Conservation (phyloP, 306 rosid genomes). For the Prosopis cineraria region DNA sequence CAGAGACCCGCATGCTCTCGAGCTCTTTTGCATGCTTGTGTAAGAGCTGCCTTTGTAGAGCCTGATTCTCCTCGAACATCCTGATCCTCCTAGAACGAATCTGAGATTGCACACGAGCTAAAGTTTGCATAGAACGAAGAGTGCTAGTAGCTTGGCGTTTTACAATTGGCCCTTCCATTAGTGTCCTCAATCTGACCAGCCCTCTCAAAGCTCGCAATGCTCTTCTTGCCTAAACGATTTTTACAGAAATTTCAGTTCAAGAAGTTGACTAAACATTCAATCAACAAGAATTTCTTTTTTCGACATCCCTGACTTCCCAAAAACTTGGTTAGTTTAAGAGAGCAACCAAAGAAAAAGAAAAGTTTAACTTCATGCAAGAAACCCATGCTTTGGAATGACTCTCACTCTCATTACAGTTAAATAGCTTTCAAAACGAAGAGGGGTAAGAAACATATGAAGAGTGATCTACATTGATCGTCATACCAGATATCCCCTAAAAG, state of each 20-base stretch:
- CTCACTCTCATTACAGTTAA: background rate
- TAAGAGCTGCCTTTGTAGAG: slow-evolving; percentile 88
- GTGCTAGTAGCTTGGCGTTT: slow-evolving; percentile 91
- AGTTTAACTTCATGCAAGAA: background rate
- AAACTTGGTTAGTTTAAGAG: background rate
- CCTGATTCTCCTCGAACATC: slow-evolving; percentile 95
- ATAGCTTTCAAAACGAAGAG: background rate
- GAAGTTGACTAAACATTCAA: slow-evolving; percentile 8
- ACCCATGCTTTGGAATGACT: background rate
- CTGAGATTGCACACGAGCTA: slow-evolving; percentile 93
- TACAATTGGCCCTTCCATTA: slow-evolving; percentile 88
- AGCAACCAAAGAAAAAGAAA: slow-evolving; percentile 15
- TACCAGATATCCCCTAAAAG: slow-evolving; percentile 94
- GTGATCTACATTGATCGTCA: slow-evolving; percentile 11
- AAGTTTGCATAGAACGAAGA: slow-evolving; percentile 91
- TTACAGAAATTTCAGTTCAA: slow-evolving; percentile 23
- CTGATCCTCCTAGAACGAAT: slow-evolving; percentile 85
- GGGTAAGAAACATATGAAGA: background rate
- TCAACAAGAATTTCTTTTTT: slow-evolving; percentile 3
- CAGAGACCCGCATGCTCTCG: slow-evolving; percentile 77
- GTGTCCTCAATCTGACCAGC: slow-evolving; percentile 76
- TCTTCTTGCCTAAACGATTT: slow-evolving; percentile 75
- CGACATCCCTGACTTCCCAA: background rate
- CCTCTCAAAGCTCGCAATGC: slow-evolving; percentile 93
- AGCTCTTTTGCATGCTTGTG: slow-evolving; percentile 93